These are phyloP conservation scores for Chaetoceros muelleri DNA, from an alignment of 108 stramenopile genomes.

Conservation along the genomic window DNA sequence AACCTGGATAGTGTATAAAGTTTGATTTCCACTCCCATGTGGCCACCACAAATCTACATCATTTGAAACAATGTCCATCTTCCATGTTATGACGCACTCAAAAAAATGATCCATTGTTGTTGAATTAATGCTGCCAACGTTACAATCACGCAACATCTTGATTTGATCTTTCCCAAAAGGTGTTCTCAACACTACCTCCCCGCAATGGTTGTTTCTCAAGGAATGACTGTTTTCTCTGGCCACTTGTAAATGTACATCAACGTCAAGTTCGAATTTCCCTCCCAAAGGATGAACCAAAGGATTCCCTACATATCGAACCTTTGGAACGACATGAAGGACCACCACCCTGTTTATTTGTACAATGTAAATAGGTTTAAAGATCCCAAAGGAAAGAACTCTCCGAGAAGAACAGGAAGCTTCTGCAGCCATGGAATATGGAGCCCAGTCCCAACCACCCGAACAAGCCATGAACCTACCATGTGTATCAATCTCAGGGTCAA, in stretches of 20 bases:
- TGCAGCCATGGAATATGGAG: slow-evolving; percentile 15
- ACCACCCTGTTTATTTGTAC: not conserved
- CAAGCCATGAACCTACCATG: slow-evolving; percentile 30
- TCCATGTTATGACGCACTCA: no score
- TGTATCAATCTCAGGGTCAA: slow-evolving; percentile 28
- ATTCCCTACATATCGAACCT: slow-evolving; percentile 24
- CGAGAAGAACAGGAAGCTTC: slow-evolving; percentile 12
- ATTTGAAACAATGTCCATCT: not conserved
- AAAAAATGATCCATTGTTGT: no score
- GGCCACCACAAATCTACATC: slow-evolving; percentile 38
- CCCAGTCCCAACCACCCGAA: slow-evolving; percentile 48
- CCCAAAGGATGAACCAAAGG: slow-evolving; percentile 8
- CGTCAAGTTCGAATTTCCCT: not conserved
- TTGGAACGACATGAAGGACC: slow-evolving; percentile 26
- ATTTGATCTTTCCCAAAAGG: no score
- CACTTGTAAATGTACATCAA: no score
- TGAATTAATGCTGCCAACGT: no score
- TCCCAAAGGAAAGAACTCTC: slow-evolving; percentile 22
- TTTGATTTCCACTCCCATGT: slow-evolving; percentile 27
- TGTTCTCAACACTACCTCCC: no score
- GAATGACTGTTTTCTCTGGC: no score
- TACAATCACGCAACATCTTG: no score
- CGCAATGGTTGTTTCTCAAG: no score
- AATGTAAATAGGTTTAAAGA: slow-evolving; percentile 22
- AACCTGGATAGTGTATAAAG: slow-evolving; percentile 18